phyloP scores from a whole-genome alignment of 2,329 filamentous ascomycete genomes.

The Neopestalotiopsis rosae region DNA sequence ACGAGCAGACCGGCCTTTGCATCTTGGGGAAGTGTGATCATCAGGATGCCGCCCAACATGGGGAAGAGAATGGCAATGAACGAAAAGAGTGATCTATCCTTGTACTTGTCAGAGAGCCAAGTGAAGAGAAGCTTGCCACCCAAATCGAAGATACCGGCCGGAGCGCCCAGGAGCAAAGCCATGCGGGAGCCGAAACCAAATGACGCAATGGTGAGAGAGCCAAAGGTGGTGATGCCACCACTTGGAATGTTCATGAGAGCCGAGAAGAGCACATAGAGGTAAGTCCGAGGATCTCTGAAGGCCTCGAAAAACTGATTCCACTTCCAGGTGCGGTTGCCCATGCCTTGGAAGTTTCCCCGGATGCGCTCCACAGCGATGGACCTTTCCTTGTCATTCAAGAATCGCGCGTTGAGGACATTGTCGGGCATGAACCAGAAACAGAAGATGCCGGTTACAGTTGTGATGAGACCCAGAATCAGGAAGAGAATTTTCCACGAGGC shows the following conservation, averaged over 20 bases:
- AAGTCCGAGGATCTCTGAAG: background rate
- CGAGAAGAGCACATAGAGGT: conserved; percentile 3
- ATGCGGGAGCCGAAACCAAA: conserved; percentile 2
- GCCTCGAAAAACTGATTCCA: conserved; percentile 11
- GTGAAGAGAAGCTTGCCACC: conserved; percentile 12
- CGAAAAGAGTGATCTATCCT: background rate
- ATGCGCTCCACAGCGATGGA: background rate
- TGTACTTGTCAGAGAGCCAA: conserved; percentile 1
- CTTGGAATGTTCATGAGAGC: conserved; percentile 5
- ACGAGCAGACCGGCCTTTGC: conserved; percentile 5
- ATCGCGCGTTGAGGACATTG: background rate
- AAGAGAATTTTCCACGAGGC: conserved; percentile 11
- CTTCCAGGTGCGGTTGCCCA: conserved; percentile 9
- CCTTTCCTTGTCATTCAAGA: background rate
- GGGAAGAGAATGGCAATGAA: conserved; percentile 12
- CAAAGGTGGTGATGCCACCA: conserved; percentile 10
- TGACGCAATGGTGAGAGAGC: conserved; percentile 2
- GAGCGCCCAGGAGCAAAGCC: conserved; percentile 4
- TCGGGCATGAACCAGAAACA: conserved; percentile 8
- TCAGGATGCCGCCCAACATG: conserved; percentile 8
- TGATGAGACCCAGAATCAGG: conserved; percentile 2
- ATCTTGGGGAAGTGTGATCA: background rate
- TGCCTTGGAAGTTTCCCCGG: conserved; percentile 5
- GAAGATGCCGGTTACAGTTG: background rate
- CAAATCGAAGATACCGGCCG: conserved; percentile 11